Evolutionary conservation across 768 basidiomycete genomes (phyloP).

Genomic region (Coprinopsis cinerea): DNA sequence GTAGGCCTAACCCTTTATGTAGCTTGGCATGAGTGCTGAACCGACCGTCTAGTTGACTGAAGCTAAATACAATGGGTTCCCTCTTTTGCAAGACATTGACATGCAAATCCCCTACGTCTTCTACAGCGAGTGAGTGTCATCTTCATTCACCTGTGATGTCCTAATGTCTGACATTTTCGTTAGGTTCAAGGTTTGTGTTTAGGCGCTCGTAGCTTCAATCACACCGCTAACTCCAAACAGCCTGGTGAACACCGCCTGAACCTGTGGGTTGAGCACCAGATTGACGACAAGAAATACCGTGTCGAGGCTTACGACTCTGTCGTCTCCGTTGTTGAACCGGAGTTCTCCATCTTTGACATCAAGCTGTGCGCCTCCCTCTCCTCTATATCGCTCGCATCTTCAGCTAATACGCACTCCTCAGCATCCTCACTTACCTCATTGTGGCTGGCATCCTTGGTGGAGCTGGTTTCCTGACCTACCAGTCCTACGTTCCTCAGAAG

Average conservation of each 20-base stretch:
- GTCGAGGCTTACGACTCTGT: constrained; percentile 69
- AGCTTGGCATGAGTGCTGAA: constrained; percentile 4
- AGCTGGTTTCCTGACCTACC: constrained; percentile 57
- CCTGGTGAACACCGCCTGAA: constrained; percentile 70
- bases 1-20: constrained; percentile 27
- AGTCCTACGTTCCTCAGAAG: constrained; percentile 63
- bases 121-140: constrained; percentile 68
- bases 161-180: constrained; percentile 44
- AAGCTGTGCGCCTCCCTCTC: constrained; percentile 53
- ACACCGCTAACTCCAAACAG: constrained; percentile 29
- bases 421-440: constrained; percentile 67
- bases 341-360: constrained; percentile 69
- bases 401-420: constrained; percentile 15
- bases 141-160: constrained; percentile 7
- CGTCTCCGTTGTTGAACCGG: constrained; percentile 76
- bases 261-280: constrained; percentile 68
- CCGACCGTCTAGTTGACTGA: constrained; percentile 46
- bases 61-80: constrained; percentile 44
- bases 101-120: constrained; percentile 67
- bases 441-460: constrained; percentile 59
- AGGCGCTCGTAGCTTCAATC: background rate
- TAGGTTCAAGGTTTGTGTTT: constrained; percentile 19
- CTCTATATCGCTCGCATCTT: constrained; percentile 1
- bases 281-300: constrained; percentile 53
- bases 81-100: constrained; percentile 50